These are phyloP conservation scores for Skeletonema grethae DNA, from an alignment of 108 stramenopile genomes.

Conservation along the genomic window DNA sequence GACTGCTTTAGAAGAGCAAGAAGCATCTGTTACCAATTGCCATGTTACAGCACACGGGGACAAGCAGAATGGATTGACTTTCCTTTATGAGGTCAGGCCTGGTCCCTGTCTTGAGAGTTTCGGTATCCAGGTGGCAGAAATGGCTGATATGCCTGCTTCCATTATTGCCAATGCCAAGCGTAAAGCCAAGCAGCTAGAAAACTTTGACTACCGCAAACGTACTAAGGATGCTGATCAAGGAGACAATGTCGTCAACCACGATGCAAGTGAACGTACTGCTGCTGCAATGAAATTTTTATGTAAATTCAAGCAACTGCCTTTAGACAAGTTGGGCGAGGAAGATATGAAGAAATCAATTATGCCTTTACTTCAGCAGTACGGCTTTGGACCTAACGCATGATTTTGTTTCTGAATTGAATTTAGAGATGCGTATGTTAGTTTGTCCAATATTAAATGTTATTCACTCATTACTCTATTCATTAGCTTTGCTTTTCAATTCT, in stretches of 20 bases:
- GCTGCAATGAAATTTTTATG: conserved; percentile 43
- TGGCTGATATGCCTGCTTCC: conserved; percentile 87
- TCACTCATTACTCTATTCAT: background rate
- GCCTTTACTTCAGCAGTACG: conserved; percentile 35
- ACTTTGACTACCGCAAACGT: conserved; percentile 70
- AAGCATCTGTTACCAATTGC: conserved; percentile 75
- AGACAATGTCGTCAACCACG: conserved; percentile 12
- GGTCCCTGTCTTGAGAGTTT: conserved; percentile 95
- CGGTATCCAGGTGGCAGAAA: conserved; percentile 96
- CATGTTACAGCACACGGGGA: conserved; percentile 89
- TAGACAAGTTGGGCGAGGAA: conserved; percentile 27
- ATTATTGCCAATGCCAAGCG: conserved; percentile 94
- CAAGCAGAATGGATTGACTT: conserved; percentile 70
- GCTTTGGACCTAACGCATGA: conserved; percentile 11
- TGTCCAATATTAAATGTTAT: background rate
- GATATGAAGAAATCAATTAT: conserved; percentile 16
- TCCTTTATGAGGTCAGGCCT: conserved; percentile 84
- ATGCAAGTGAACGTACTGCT: conserved; percentile 31
- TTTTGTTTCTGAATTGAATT: conserved; percentile 7
- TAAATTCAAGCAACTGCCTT: conserved; percentile 35
- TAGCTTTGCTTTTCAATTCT: background rate
- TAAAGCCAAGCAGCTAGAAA: conserved; percentile 90
- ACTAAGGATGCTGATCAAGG: conserved; percentile 29
- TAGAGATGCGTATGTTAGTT: background rate
- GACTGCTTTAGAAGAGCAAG: conserved; percentile 69